Evolutionary conservation across 352 stramenopile species (phyloP).

Genomic region (Globisporangium cystogenes): DNA sequence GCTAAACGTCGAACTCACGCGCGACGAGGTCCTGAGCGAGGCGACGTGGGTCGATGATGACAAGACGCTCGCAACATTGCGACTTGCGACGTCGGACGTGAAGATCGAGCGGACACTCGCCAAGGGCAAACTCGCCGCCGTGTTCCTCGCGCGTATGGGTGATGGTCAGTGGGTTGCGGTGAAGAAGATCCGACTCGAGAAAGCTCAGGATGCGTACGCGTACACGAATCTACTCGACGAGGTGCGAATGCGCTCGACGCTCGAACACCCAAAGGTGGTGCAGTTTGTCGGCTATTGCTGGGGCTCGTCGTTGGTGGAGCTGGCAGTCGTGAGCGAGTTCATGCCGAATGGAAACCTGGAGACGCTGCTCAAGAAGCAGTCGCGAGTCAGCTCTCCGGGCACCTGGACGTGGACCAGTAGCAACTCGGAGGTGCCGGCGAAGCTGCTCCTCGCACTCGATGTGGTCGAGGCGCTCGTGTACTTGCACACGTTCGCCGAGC

Average conservation of each 20-base stretch:
- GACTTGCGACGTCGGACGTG: conserved; percentile 9
- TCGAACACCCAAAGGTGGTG: conserved; percentile 18
- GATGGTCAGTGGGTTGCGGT: conserved; percentile 7
- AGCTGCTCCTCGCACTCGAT: conserved; percentile 25
- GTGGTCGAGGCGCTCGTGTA: conserved; percentile 37
- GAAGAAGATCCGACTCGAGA: conserved; percentile 19
- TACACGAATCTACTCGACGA: conserved; percentile 13
- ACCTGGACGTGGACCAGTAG: conserved; percentile 13
- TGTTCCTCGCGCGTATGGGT: conserved; percentile 12
- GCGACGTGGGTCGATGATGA: conserved; percentile 17
- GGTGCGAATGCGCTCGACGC: conserved; percentile 13
- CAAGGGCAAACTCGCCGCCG: conserved; percentile 8
- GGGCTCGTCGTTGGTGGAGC: conserved; percentile 11
- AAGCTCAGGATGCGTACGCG: conserved; percentile 15
- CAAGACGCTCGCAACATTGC: conserved; percentile 13
- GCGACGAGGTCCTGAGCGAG: conserved; percentile 12
- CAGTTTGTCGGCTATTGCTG: conserved; percentile 23
- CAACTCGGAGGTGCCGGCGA: conserved; percentile 17
- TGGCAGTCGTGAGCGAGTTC: conserved; percentile 21
- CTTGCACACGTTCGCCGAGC: conserved; percentile 18
- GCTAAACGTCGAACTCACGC: conserved; percentile 19
- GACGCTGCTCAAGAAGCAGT: conserved; percentile 8
- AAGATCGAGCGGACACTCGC: conserved; percentile 10
- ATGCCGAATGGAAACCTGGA: conserved; percentile 17
- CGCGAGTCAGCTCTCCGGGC: background rate